phyloP scores from a whole-genome alignment of 345 rosid genomes.

The Corymbia maculata region DNA sequence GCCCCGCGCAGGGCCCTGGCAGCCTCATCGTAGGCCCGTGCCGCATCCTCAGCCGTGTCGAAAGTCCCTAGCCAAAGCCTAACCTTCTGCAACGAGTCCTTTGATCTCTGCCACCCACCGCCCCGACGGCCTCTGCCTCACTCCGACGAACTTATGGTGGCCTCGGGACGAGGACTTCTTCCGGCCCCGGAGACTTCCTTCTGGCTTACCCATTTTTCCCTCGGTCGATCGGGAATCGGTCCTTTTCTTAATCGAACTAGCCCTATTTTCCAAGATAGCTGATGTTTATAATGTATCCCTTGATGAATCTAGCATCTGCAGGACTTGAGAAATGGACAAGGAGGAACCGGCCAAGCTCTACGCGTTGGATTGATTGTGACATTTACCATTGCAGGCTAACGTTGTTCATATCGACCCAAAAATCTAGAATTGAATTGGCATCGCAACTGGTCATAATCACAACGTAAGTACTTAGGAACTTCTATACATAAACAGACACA shows the following conservation, averaged over 20 bases:
- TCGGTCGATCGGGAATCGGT: not conserved
- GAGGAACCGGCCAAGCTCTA: not conserved
- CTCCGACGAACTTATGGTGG: slow-evolving; percentile 8
- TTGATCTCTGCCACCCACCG: slow-evolving; percentile 13
- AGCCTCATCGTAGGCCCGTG: slow-evolving; percentile 2
- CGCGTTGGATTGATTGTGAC: not conserved
- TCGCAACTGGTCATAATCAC: not conserved
- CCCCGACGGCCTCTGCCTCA: slow-evolving; percentile 10
- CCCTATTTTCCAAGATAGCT: not conserved
- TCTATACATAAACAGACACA: not conserved
- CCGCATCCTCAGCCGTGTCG: slow-evolving; percentile 3
- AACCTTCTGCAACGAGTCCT: slow-evolving; percentile 12
- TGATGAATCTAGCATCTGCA: not conserved
- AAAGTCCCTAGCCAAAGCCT: slow-evolving; percentile 8
- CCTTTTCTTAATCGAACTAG: not conserved
- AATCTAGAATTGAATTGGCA: not conserved
- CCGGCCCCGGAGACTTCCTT: not conserved
- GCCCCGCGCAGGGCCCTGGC: slow-evolving; percentile 6
- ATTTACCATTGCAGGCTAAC: not conserved
- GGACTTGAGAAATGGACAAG: not conserved
- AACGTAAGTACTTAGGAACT: not conserved
- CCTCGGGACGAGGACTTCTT: slow-evolving; percentile 4
- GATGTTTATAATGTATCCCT: not conserved
- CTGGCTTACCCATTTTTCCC: not conserved
- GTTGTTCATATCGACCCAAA: not conserved